Evolutionary conservation across 768 basidiomycete genomes (phyloP).

Genomic region (Agrocybe praecox): DNA sequence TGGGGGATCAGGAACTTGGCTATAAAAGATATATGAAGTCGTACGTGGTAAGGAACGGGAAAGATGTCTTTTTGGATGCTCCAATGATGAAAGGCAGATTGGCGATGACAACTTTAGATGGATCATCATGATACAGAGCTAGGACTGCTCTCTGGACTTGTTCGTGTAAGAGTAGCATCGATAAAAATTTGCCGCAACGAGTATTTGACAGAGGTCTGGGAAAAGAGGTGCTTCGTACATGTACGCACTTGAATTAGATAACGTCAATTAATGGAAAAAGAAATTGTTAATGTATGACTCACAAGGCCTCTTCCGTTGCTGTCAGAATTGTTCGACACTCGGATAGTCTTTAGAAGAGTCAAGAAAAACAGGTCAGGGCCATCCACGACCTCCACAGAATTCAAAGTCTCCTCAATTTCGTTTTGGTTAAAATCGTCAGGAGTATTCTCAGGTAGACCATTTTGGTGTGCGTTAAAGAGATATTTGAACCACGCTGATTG

Average conservation of each 20-base stretch:
- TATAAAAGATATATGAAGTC: not conserved
- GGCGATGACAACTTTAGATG: not conserved
- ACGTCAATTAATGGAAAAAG: not conserved
- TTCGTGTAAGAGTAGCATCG: not conserved
- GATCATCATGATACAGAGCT: not conserved
- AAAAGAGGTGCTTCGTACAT: not conserved
- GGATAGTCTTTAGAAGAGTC: not conserved
- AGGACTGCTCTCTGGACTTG: not conserved
- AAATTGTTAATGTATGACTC: not conserved
- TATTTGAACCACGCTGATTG: too few species aligned
- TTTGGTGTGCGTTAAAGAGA: too few species aligned
- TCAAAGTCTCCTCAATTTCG: too few species aligned
- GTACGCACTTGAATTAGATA: not conserved
- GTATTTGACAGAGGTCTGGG: not conserved
- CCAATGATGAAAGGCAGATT: too few species aligned
- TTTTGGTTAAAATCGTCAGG: too few species aligned
- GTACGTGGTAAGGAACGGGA: slow-evolving; percentile 3
- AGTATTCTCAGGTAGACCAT: too few species aligned
- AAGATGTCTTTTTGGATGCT: not conserved
- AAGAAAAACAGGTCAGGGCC: too few species aligned
- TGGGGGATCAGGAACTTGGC: not conserved
- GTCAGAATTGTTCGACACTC: not conserved
- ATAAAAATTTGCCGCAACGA: not conserved
- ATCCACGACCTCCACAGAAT: too few species aligned
- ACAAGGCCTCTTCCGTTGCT: too few species aligned